Evolutionary conservation across 2,329 filamentous ascomycete species (phyloP), one percentile per base, ranked within the genome.

Genomic region (Paradendryphiella salina): DNA sequence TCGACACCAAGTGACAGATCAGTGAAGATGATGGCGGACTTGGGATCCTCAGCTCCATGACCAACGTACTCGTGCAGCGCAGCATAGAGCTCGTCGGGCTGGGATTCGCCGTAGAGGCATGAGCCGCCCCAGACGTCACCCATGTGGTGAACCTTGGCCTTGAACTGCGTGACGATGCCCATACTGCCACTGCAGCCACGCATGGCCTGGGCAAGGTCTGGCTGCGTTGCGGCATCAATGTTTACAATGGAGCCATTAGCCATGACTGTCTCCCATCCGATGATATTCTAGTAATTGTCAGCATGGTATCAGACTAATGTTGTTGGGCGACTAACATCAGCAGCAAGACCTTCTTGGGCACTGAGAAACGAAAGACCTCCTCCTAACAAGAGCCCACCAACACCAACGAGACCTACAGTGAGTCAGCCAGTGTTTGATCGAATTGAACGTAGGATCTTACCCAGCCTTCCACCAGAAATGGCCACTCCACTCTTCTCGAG

Each of bases 61-160:
- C 61, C 58, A 1, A 66, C 54, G 34, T 72, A 74, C 13, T 68
- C 54, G 51, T 75, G 71, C 13, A 74, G 54, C 5, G 67, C 68
- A 21, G 58, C 59, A 50, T 66, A 69, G n/a, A 75, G 56, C 26
- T 64, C 59, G 8, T 66, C 58, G 0, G 61, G 59, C 20, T 73
- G 54, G 7, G 36, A 52, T 3, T 37, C 50, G 20, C 56, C 61
- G 54, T 75, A 76, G n/a, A 69, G 42, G 3, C 72, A 66, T 4
- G 59, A 59, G 2, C 75, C 74, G 11, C 74, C 75, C 72, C 73
- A 77, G 15, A 76, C 66, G 39, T 73, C 47, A 18, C 61, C 70
- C 39, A 65, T 61, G 7, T 55, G 57, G 38, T 61, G 59, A 13
- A 53, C 47, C 21, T 63, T 62, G 45, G 61, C 44, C 10, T 58